Percentiles rank a stretch among this genome's conserved stretches.
Conservation (phyloP, 2,329 filamentous ascomycete species). For the Aphanocladium album region DNA sequence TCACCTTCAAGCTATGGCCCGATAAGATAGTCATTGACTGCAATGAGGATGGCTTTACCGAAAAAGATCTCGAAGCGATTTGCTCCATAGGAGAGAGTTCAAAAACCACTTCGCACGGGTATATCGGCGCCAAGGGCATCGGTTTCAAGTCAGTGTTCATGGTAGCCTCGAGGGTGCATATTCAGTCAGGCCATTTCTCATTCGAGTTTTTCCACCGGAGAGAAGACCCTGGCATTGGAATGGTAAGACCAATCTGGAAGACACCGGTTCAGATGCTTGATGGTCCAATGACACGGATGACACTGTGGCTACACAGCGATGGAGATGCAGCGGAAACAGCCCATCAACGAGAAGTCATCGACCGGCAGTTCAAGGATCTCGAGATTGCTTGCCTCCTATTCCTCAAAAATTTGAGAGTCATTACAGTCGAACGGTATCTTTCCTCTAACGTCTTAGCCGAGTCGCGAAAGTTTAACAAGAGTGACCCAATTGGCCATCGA, state of each 20-base stretch:
- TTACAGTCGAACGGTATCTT: background rate
- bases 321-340: background rate
- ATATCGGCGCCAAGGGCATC: constrained; percentile 44
- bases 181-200: constrained; percentile 36
- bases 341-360: background rate
- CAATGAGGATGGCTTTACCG: constrained; percentile 42
- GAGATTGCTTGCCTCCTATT: background rate
- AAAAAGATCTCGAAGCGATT: constrained; percentile 36
- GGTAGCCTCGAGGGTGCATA: constrained; percentile 33
- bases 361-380: background rate
- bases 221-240: background rate
- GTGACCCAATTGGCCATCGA: background rate
- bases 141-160: constrained; percentile 45
- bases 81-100: constrained; percentile 40
- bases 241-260: background rate
- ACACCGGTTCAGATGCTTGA: background rate
- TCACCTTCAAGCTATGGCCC: constrained; percentile 29
- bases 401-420: background rate
- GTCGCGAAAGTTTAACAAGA: background rate
- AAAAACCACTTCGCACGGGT: constrained; percentile 33
- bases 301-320: background rate
- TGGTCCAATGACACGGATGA: background rate
- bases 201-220: constrained; percentile 32
- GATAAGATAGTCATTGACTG: constrained; percentile 38
- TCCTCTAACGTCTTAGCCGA: background rate